Conservation (phyloP, 1,139 yeast species). For the Yamadazyma triangularis region DNA sequence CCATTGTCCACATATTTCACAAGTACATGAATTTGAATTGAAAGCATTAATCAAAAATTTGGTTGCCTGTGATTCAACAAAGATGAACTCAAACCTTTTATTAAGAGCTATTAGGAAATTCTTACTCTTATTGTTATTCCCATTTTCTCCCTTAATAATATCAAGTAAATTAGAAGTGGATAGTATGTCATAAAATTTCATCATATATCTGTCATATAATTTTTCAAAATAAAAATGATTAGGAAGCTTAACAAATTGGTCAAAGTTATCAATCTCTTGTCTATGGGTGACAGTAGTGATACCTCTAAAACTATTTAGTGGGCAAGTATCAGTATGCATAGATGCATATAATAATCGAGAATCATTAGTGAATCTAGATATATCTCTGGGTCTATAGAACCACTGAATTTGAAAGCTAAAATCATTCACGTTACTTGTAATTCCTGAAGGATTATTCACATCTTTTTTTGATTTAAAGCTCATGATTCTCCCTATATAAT, state of each 20-base stretch:
- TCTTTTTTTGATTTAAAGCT: slow-evolving; percentile 53
- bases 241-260: slow-evolving; percentile 52
- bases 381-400: slow-evolving; percentile 89
- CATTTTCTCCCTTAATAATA: slow-evolving; percentile 2
- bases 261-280: slow-evolving; percentile 59
- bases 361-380: slow-evolving; percentile 62
- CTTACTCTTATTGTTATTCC: slow-evolving; percentile 33
- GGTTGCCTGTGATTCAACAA: slow-evolving; percentile 68
- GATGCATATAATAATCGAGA: slow-evolving; percentile 79
- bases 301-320: slow-evolving; percentile 74
- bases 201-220: slow-evolving; percentile 82
- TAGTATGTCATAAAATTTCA: slow-evolving; percentile 71
- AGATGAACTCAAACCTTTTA: slow-evolving; percentile 68
- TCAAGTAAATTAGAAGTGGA: slow-evolving; percentile 9
- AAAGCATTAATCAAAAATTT: slow-evolving; percentile 63
- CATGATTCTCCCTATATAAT: slow-evolving; percentile 80
- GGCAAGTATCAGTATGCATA: slow-evolving; percentile 83
- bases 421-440: slow-evolving; percentile 37
- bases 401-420: slow-evolving; percentile 75
- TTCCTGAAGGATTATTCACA: not conserved
- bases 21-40: slow-evolving; percentile 47
- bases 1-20: slow-evolving; percentile 82
- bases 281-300: slow-evolving; percentile 64
- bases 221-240: slow-evolving; percentile 82
- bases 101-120: slow-evolving; percentile 60